These are phyloP conservation scores for Cryptococcus sp. DNA, from an alignment of 1,284 basidiomycete species.

Conservation along the genomic window DNA sequence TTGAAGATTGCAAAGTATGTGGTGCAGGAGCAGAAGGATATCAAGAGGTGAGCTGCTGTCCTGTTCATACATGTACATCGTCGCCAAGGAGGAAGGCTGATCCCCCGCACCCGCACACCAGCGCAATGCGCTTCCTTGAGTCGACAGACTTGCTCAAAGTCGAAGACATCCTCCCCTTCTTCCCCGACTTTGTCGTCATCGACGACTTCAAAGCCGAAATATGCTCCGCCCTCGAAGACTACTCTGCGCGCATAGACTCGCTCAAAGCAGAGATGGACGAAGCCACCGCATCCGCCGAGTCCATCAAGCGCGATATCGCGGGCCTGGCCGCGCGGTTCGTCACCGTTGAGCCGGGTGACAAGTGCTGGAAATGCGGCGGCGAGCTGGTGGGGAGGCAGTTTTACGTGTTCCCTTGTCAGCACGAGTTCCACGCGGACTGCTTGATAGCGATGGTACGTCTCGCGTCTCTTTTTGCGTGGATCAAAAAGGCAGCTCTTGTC, in stretches of 20 bases:
- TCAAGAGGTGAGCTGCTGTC: constrained; percentile 73
- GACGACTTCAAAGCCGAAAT: constrained; percentile 99
- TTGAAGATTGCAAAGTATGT: constrained; percentile 96
- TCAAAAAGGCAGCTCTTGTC: neutral
- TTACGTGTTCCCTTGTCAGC: constrained; percentile 97
- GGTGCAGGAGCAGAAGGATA: constrained; percentile 94
- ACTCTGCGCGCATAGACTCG: constrained; percentile 83
- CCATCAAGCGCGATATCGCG: constrained; percentile 87
- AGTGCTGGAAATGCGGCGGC: constrained; percentile 75
- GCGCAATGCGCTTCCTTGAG: constrained; percentile 94
- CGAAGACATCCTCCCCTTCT: constrained; percentile 98
- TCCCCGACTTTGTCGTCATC: constrained; percentile 99
- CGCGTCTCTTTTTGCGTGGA: neutral
- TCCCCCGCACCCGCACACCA: constrained; percentile 40
- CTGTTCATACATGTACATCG: neutral
- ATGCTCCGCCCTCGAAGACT: constrained; percentile 89
- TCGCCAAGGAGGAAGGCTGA: too few species aligned
- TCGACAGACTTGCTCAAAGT: constrained; percentile 93
- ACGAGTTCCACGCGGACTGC: constrained; percentile 93
- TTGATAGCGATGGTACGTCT: constrained; percentile 76
- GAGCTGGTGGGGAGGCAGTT: constrained; percentile 83
- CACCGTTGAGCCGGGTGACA: constrained; percentile 82
- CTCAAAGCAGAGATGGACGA: constrained; percentile 96
- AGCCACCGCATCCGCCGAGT: constrained; percentile 83
- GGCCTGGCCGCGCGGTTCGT: constrained; percentile 87